These are phyloP conservation scores for Hemileia vastatrix DNA, from an alignment of 1,284 basidiomycete genomes.

Conservation along the genomic window DNA sequence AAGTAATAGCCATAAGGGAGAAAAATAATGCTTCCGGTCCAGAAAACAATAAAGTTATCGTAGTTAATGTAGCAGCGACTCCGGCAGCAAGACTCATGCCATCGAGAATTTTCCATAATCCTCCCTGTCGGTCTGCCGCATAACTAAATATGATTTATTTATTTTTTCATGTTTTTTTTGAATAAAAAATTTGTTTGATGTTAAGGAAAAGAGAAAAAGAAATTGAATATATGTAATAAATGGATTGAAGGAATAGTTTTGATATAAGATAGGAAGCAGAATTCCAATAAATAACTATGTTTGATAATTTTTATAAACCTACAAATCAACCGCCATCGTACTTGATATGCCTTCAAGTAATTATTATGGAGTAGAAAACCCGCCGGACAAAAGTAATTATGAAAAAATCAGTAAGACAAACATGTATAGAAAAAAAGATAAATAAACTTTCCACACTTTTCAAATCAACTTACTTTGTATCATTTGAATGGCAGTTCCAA, in stretches of 20 bases:
- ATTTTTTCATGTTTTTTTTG: too few species aligned
- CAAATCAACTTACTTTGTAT: slow-evolving; percentile 9
- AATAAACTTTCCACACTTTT: neutral
- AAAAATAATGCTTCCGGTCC: too few species aligned
- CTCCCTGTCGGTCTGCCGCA: slow-evolving; percentile 2
- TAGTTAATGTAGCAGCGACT: neutral
- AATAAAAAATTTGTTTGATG: too few species aligned
- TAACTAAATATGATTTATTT: neutral
- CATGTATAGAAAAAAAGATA: neutral
- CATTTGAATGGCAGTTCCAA: slow-evolving; percentile 13
- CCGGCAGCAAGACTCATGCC: slow-evolving; percentile 5
- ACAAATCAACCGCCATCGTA: slow-evolving; percentile 12
- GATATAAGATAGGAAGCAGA: too few species aligned
- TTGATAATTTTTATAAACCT: neutral
- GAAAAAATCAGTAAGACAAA: neutral
- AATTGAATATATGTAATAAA: too few species aligned
- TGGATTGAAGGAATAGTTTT: too few species aligned
- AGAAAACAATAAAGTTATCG: too few species aligned
- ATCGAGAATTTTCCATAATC: slow-evolving; percentile 9
- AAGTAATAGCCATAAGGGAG: too few species aligned
- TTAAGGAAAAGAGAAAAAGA: too few species aligned
- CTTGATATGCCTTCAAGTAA: slow-evolving; percentile 6
- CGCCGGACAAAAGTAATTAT: neutral
- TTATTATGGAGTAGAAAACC: neutral
- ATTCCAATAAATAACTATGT: too few species aligned